Conservation (phyloP, 2,329 filamentous ascomycete species). For the Alternaria angustiovoidea region DNA sequence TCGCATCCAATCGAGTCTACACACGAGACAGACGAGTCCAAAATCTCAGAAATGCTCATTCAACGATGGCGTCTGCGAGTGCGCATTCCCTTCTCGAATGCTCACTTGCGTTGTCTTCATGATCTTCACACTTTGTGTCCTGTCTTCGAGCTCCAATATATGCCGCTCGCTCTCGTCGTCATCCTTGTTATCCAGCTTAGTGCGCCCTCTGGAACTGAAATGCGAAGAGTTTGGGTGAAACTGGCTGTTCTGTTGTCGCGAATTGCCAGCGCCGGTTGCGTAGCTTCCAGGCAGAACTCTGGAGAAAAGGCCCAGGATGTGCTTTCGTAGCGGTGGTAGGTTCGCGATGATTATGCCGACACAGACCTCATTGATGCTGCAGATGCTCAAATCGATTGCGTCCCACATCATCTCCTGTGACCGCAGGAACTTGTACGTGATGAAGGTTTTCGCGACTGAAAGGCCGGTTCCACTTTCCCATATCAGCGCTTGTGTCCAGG, state of each 20-base stretch:
- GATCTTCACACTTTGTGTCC: constrained; percentile 1
- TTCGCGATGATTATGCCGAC: constrained; percentile 24
- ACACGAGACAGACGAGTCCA: background rate
- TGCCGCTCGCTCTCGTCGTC: constrained; percentile 15
- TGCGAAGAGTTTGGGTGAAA: background rate
- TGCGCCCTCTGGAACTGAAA: background rate
- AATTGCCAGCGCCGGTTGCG: background rate
- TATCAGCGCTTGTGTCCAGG: background rate
- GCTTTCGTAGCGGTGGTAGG: constrained; percentile 22
- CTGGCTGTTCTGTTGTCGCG: background rate
- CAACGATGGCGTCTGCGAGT: background rate
- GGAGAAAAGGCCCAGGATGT: background rate
- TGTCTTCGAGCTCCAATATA: constrained; percentile 18
- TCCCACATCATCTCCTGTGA: constrained; percentile 20
- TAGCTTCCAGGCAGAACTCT: background rate
- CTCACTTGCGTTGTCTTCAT: constrained; percentile 14
- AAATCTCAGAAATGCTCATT: background rate
- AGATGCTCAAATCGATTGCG: constrained; percentile 20
- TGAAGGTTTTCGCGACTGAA: constrained; percentile 15
- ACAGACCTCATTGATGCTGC: constrained; percentile 22
- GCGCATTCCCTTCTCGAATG: background rate
- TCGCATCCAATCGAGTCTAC: background rate
- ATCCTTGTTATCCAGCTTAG: background rate
- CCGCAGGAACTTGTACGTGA: constrained; percentile 8
- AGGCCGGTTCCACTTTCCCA: constrained; percentile 9